These are phyloP conservation scores for Coemansia sp. DNA, from an alignment of 371 early-diverging fungal genomes.

Conservation along the genomic window DNA sequence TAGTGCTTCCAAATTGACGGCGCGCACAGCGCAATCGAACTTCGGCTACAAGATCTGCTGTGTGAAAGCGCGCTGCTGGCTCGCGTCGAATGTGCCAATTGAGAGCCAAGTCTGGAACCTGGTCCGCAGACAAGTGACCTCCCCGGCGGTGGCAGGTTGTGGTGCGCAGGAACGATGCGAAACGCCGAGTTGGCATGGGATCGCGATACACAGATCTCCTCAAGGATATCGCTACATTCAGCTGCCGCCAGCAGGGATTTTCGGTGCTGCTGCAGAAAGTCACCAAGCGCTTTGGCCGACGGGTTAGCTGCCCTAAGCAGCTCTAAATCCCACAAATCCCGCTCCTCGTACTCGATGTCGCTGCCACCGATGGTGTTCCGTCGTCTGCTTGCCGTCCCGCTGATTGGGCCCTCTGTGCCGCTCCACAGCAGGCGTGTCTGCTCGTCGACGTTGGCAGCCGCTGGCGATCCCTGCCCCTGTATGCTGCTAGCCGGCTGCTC, in stretches of 20 bases:
- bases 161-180: not conserved
- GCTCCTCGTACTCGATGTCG: not conserved
- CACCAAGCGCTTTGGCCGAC: constrained; percentile 28
- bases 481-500: constrained; percentile 1
- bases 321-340: constrained; percentile 19
- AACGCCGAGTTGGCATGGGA: not conserved
- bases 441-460: not conserved
- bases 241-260: constrained; percentile 50
- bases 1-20: constrained; percentile 13
- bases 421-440: not conserved
- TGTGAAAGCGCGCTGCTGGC: not conserved
- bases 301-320: constrained; percentile 1
- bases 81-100: not conserved
- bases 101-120: not conserved
- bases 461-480: not conserved
- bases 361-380: constrained; percentile 17
- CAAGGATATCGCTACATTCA: constrained; percentile 48
- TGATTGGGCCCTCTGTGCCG: not conserved
- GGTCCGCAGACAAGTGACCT: not conserved
- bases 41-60: constrained; percentile 5
- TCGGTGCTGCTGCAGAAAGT: constrained; percentile 37
- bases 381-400: not conserved
- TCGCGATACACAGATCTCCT: constrained; percentile 9
- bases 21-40: constrained; percentile 2
- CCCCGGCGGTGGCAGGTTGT: not conserved